Conservation (phyloP, 768 basidiomycete species). For the Phaeotremella skinneri region DNA sequence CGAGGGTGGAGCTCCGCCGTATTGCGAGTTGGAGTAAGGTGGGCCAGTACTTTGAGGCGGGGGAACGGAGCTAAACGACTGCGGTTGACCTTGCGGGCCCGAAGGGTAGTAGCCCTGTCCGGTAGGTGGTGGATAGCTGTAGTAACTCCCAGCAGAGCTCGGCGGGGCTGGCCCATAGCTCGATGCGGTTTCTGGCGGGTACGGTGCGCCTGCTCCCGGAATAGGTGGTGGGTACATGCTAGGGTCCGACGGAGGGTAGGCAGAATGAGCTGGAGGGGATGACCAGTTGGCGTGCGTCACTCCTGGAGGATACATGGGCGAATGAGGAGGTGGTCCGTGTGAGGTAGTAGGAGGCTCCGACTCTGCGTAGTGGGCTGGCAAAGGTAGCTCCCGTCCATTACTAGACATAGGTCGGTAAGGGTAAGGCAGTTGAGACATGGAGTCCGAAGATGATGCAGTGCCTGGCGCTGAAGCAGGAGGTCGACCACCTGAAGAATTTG, state of each 20-base stretch:
- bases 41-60: slow-evolving; percentile 9
- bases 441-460: slow-evolving; percentile 24
- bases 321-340: slow-evolving; percentile 41
- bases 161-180: slow-evolving; percentile 25
- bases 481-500: slow-evolving; percentile 4
- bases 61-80: slow-evolving; percentile 1
- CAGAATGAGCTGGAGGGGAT: slow-evolving; percentile 33
- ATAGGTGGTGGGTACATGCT: slow-evolving; percentile 22
- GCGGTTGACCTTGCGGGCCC: neutral
- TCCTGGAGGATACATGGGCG: slow-evolving; percentile 30
- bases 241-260: slow-evolving; percentile 24
- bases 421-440: slow-evolving; percentile 33
- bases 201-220: slow-evolving; percentile 8
- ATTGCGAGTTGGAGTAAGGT: neutral
- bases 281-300: slow-evolving; percentile 29
- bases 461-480: slow-evolving; percentile 26
- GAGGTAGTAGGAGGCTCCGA: slow-evolving; percentile 44
- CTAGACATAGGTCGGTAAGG: slow-evolving; percentile 46
- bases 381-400: slow-evolving; percentile 40
- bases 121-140: slow-evolving; percentile 17
- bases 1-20: slow-evolving; percentile 9
- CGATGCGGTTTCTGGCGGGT: slow-evolving; percentile 24
- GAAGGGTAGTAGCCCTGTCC: neutral
- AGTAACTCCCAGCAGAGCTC: slow-evolving; percentile 21
- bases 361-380: slow-evolving; percentile 42